phyloP scores from a whole-genome alignment of 2,329 filamentous ascomycete genomes.

The Pleurostoma richardsiae region DNA sequence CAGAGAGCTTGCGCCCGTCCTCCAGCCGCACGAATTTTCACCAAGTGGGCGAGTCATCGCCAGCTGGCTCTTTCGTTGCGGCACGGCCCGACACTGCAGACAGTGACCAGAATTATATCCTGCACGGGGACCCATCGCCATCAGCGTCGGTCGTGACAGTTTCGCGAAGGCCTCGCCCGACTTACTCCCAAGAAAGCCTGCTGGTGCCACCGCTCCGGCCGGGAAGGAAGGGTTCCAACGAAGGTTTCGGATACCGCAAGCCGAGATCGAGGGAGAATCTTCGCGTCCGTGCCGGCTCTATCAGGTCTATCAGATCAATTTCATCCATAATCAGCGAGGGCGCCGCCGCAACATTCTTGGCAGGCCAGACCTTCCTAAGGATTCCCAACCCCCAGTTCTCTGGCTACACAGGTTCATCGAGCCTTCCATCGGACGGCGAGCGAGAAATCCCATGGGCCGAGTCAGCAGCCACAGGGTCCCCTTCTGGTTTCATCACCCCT shows the following conservation, averaged over 20 bases:
- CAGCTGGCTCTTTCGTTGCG: conserved; percentile 31
- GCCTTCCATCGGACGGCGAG: conserved; percentile 1
- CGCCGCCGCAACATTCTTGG: conserved; percentile 30
- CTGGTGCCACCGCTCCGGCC: conserved; percentile 50
- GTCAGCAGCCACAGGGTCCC: conserved; percentile 14
- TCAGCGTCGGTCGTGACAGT: conserved; percentile 29
- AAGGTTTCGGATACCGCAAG: conserved; percentile 43
- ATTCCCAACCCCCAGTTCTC: conserved; percentile 1
- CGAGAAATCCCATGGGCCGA: conserved; percentile 9
- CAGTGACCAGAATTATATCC: conserved; percentile 47
- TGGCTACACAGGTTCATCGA: neutral
- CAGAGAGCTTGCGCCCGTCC: conserved; percentile 35
- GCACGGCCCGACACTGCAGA: conserved; percentile 29
- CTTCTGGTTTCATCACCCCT: conserved; percentile 6
- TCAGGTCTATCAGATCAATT: conserved; percentile 48
- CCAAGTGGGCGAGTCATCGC: conserved; percentile 46
- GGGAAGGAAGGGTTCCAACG: conserved; percentile 38
- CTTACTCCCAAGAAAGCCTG: conserved; percentile 58
- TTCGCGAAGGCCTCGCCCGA: conserved; percentile 25
- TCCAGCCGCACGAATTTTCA: conserved; percentile 46
- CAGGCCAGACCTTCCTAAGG: conserved; percentile 32
- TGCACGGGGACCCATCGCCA: conserved; percentile 38
- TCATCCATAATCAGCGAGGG: conserved; percentile 49
- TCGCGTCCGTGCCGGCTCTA: conserved; percentile 41
- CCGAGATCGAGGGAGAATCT: conserved; percentile 48